Evolutionary conservation across 1,284 basidiomycete genomes (phyloP).

Genomic region (Naganishia sp.): DNA sequence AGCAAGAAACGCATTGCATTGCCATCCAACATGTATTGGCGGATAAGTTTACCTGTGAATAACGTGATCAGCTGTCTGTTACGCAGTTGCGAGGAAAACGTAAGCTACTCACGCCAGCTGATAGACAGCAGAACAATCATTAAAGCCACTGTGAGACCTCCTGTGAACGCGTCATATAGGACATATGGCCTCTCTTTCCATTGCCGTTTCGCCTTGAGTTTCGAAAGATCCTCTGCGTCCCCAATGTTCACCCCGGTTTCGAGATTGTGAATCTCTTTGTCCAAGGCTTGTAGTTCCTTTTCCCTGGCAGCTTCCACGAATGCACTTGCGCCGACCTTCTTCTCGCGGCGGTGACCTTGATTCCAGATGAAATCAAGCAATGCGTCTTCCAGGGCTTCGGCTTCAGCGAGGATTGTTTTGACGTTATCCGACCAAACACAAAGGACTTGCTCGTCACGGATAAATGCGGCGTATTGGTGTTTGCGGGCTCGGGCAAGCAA

Average conservation of each 20-base stretch:
- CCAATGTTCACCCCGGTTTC: slow-evolving; percentile 18
- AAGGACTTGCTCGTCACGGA: slow-evolving; percentile 71
- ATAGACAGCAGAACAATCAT: slow-evolving; percentile 39
- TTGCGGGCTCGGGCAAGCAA: slow-evolving; percentile 70
- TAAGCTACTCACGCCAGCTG: slow-evolving; percentile 39
- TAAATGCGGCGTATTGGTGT: slow-evolving; percentile 80
- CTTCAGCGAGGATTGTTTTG: slow-evolving; percentile 64
- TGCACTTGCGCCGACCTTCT: slow-evolving; percentile 18
- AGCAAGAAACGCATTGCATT: slow-evolving; percentile 57
- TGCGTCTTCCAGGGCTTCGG: slow-evolving; percentile 67
- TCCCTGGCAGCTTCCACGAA: neutral
- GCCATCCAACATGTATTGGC: slow-evolving; percentile 58
- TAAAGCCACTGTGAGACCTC: slow-evolving; percentile 56
- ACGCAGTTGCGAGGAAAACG: neutral
- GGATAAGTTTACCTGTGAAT: slow-evolving; percentile 54
- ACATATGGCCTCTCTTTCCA: slow-evolving; percentile 50
- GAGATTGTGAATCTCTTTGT: neutral
- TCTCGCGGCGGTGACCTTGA: neutral
- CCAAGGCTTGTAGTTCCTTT: neutral
- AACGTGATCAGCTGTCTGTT: too few species aligned
- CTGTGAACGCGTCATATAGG: slow-evolving; percentile 58
- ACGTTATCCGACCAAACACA: slow-evolving; percentile 76
- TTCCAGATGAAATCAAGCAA: slow-evolving; percentile 52
- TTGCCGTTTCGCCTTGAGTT: slow-evolving; percentile 35
- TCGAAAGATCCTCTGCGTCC: slow-evolving; percentile 2